These are phyloP conservation scores for Medicago lupulina DNA, from an alignment of 306 rosid genomes.

Conservation along the genomic window DNA sequence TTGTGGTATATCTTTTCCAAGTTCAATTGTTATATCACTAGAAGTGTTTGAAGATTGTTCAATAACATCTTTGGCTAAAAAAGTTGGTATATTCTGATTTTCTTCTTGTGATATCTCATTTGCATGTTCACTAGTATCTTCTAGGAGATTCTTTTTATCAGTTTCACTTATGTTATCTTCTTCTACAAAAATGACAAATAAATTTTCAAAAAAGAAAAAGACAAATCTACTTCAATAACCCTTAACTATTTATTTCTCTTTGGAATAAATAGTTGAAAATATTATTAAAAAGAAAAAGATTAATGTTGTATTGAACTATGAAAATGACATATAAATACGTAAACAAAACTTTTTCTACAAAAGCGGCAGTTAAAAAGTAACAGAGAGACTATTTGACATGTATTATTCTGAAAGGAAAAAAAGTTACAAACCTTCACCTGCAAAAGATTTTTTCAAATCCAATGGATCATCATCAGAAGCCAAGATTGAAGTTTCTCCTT, in stretches of 20 bases:
- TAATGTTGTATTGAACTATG: too few species aligned
- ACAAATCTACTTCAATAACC: not conserved
- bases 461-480: conserved; percentile 22
- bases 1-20: conserved; percentile 2
- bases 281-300: too few species aligned
- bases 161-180: conserved; percentile 54
- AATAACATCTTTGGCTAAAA: conserved; percentile 31
- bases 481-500: conserved; percentile 18
- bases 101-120: conserved; percentile 46
- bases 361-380: too few species aligned
- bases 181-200: conserved; percentile 52
- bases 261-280: too few species aligned
- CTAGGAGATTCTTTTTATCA: conserved; percentile 26
- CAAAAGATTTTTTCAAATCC: conserved; percentile 21
- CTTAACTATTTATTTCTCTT: too few species aligned
- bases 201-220: not conserved
- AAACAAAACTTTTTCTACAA: too few species aligned
- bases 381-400: too few species aligned
- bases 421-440: conserved; percentile 37
- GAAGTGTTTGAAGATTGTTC: conserved; percentile 41
- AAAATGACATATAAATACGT: too few species aligned
- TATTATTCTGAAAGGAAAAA: not conserved
- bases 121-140: conserved; percentile 36
- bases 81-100: conserved; percentile 41
- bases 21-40: conserved; percentile 43